phyloP scores from a whole-genome alignment of 2,329 filamentous ascomycete species.

The Penicillium sp. region DNA sequence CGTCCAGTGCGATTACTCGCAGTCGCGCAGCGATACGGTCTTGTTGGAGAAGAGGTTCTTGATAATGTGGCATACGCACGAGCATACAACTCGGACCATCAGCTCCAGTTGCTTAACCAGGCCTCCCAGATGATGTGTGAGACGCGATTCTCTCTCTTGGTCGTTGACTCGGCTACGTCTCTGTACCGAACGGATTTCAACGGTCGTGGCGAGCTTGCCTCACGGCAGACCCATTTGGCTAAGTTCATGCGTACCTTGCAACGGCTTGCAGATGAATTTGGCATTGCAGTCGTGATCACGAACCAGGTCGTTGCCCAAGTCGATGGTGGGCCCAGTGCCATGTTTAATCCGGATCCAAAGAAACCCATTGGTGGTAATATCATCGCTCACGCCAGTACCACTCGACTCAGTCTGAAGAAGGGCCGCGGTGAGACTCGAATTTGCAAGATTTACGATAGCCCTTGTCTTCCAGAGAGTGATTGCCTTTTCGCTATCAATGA shows the following conservation, averaged over 20 bases:
- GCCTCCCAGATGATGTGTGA: slow-evolving; percentile 99
- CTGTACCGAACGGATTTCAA: slow-evolving; percentile 96
- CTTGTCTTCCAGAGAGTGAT: slow-evolving; percentile 93
- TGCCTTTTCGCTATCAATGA: slow-evolving; percentile 96
- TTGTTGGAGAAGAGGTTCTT: slow-evolving; percentile 93
- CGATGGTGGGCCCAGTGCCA: slow-evolving; percentile 89
- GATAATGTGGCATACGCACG: slow-evolving; percentile 98
- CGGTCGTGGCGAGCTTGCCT: slow-evolving; percentile 95
- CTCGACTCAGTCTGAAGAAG: slow-evolving; percentile 90
- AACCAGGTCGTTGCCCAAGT: slow-evolving; percentile 99
- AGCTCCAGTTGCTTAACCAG: slow-evolving; percentile 90
- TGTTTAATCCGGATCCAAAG: slow-evolving; percentile 99
- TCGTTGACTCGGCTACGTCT: slow-evolving; percentile 93
- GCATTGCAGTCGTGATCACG: slow-evolving; percentile 96
- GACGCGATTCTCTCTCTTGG: slow-evolving; percentile 90
- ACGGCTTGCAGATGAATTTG: slow-evolving; percentile 68
- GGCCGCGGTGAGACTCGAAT: slow-evolving; percentile 92
- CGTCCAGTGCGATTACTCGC: slow-evolving; percentile 85
- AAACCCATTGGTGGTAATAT: slow-evolving; percentile 99
- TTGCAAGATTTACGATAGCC: slow-evolving; percentile 99
- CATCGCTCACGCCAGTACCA: slow-evolving; percentile 95
- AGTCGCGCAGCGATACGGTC: slow-evolving; percentile 88
- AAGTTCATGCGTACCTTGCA: slow-evolving; percentile 51
- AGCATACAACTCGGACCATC: slow-evolving; percentile 97
- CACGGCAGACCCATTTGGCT: slow-evolving; percentile 64